Evolutionary conservation across 495 filamentous ascomycete species (phyloP), one percentile per base, ranked within the genome.

Genomic region (Stereocaulon alpinum): DNA sequence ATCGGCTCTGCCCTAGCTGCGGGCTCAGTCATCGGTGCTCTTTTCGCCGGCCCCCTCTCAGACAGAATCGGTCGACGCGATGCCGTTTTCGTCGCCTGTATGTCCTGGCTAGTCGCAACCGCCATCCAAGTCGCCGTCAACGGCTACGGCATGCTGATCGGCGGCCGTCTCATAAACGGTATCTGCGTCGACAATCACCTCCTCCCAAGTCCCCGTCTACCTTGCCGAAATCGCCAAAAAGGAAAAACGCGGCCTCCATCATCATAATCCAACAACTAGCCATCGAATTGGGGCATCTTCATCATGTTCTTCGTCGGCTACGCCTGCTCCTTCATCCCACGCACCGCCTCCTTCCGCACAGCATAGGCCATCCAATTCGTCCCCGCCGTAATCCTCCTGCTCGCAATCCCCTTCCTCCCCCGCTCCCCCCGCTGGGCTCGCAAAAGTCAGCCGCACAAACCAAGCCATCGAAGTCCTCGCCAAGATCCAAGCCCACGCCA

Each of bases 151-250:
- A 79, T 82, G 63, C 72, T 91, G 0, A 83, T 89, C 41, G 85
- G 80, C 24, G 87, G 87, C 4, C 82, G 86, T 18, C 76, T 88
- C 14, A 69, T 90, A 44, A 88, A 86, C 65, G 86, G 87, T 57
- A 73, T 89, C 43, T 80, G 80, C 45, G 85, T 89, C 55, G 86
- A 86, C 59, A 83, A 83, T 89, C 61, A 88, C 86, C 2, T 87
- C 84, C 2, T 86, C 85, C 1, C 86, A 89, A 63, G 86, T 88
- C 0, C 85, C 83, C n/a, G 86, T 90, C n/a, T 91, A 89, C 69
- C 77, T 89, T 4, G 85, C 85, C 44, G 86, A 91, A 66, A 80
- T 89, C 41, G 80, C 86, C 6, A 81, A 81, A 52, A 80, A 82
- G 24, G 78, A 82, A 41, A 83, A 84, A 69, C 76, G 80, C 41